Evolutionary conservation across 257 asterid species (phyloP).

Genomic region (Capsicum baccatum): DNA sequence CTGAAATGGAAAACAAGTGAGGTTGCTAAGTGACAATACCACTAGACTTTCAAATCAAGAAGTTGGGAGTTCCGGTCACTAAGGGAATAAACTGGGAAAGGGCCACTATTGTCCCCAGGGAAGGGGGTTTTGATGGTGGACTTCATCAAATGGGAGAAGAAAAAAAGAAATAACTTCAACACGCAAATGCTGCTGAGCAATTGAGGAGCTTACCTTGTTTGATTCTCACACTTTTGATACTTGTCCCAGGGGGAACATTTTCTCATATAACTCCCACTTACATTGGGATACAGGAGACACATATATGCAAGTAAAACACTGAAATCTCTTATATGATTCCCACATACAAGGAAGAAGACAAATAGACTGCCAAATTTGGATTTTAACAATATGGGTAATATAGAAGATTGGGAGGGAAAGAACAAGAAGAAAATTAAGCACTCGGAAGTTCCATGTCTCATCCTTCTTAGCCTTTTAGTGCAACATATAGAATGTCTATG

Average conservation of each 20-base stretch:
- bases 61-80: neutral
- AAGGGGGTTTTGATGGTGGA: neutral
- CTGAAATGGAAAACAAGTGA: neutral
- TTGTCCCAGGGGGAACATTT: neutral
- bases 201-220: neutral
- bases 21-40: neutral
- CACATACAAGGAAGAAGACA: neutral
- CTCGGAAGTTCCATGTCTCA: neutral
- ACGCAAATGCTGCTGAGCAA: conserved; percentile 7
- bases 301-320: neutral
- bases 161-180: neutral
- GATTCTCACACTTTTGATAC: neutral
- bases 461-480: neutral
- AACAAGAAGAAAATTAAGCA: neutral
- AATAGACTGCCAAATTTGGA: neutral
- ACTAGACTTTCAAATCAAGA: neutral
- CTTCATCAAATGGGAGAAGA: neutral
- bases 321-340: neutral
- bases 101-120: neutral
- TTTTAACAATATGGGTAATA: neutral
- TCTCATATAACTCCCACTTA: conserved; percentile 2
- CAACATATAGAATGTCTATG: neutral
- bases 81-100: neutral
- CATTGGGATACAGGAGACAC: neutral
- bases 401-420: neutral